A percentile compares a stretch with the other conserved stretches of the same genome.
Conservation (phyloP, 2,329 filamentous ascomycete genomes). For the Ceratocystis cacaofunesta region DNA sequence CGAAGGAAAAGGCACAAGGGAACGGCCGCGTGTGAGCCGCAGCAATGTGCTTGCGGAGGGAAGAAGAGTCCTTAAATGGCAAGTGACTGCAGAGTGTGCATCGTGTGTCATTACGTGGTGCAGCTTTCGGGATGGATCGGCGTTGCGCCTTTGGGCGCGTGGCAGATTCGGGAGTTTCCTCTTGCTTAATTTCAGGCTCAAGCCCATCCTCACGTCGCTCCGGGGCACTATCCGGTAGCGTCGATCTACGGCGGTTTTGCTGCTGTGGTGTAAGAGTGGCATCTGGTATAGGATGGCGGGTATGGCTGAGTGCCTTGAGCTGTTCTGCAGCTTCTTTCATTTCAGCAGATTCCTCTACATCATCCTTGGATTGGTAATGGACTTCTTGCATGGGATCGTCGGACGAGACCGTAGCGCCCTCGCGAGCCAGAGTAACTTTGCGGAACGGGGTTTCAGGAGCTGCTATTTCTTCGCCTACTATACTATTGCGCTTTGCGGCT, state of each 20-base stretch:
- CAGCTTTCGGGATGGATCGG: constrained; percentile 33
- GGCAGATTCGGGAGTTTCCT: constrained; percentile 20
- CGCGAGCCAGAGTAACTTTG: constrained; percentile 3
- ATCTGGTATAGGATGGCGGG: constrained; percentile 32
- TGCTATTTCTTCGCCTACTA: constrained; percentile 10
- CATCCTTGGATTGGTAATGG: constrained; percentile 15
- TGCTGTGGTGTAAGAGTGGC: constrained; percentile 24
- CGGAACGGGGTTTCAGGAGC: constrained; percentile 9
- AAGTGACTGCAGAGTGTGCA: constrained; percentile 48
- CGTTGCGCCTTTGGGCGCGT: constrained; percentile 28
- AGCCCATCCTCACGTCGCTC: constrained; percentile 24
- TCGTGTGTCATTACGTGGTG: constrained; percentile 43
- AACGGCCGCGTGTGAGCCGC: constrained; percentile 61
- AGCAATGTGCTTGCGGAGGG: constrained; percentile 50
- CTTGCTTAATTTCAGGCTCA: constrained; percentile 26
- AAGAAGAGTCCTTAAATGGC: constrained; percentile 52
- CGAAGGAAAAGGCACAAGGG: constrained; percentile 70
- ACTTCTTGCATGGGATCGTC: constrained; percentile 15
- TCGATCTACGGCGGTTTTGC: constrained; percentile 20
- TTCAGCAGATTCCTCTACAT: constrained; percentile 49
- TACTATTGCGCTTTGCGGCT: constrained; percentile 22
- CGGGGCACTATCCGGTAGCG: constrained; percentile 27
- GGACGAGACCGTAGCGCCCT: not conserved
- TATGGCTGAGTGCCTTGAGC: constrained; percentile 49
- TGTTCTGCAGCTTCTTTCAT: constrained; percentile 56